These are phyloP conservation scores for Fusarium nelsonii DNA, from an alignment of 2,329 filamentous ascomycete genomes.

Conservation along the genomic window DNA sequence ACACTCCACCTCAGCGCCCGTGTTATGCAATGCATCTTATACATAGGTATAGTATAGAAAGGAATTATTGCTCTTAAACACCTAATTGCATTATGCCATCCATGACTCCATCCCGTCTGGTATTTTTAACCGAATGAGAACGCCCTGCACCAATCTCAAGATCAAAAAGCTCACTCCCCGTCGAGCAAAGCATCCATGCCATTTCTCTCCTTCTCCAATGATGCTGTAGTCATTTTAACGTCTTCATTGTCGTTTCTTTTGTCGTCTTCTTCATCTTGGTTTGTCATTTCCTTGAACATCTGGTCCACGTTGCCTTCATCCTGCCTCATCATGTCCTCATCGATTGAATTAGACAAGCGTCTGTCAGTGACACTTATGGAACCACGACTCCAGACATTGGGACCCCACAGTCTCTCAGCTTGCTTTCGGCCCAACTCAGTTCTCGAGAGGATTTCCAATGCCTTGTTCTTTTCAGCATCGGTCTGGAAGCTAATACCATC, in stretches of 20 bases:
- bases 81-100: conserved; percentile 18
- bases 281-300: conserved; percentile 69
- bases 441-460: conserved; percentile 64
- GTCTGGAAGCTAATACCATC: conserved; percentile 60
- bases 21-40: conserved; percentile 24
- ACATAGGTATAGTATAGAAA: conserved; percentile 19
- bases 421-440: conserved; percentile 64
- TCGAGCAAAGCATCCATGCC: conserved; percentile 62
- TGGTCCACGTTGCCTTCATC: conserved; percentile 64
- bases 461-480: conserved; percentile 62
- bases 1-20: conserved; percentile 15
- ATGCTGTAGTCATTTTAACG: conserved; percentile 56
- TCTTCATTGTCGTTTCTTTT: conserved; percentile 55
- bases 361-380: conserved; percentile 45
- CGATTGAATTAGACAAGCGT: conserved; percentile 47
- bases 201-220: conserved; percentile 60
- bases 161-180: conserved; percentile 52
- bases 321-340: conserved; percentile 51
- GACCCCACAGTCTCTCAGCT: conserved; percentile 65
- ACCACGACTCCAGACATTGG: conserved; percentile 59
- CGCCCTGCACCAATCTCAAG: conserved; percentile 33
- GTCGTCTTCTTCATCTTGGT: conserved; percentile 61
- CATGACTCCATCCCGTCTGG: conserved; percentile 40
- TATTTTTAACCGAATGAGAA: conserved; percentile 43
- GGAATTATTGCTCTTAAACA: conserved; percentile 12